Percentiles rank a stretch among this genome's conserved stretches.
Conservation (phyloP, 768 basidiomycete species). For the Russula ochroleuca region DNA sequence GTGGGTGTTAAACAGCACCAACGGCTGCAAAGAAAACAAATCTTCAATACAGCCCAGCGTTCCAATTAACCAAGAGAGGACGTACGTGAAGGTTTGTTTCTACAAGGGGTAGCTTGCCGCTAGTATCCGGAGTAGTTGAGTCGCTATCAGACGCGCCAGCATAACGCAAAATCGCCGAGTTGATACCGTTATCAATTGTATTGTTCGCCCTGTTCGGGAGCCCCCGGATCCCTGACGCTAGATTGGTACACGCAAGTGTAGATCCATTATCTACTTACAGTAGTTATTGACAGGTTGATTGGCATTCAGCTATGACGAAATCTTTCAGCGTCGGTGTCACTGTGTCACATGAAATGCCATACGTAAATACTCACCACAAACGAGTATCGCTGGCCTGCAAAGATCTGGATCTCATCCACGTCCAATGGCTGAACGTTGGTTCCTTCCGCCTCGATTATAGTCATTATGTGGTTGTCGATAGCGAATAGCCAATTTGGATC, state of each 20-base stretch:
- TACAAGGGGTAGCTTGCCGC: too few relatives aligned
- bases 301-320: not conserved
- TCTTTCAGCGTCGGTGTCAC: not conserved
- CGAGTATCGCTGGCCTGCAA: slow-evolving; percentile 31
- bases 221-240: not conserved
- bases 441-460: slow-evolving; percentile 28
- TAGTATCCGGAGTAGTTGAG: too few relatives aligned
- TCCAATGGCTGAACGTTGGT: slow-evolving; percentile 40
- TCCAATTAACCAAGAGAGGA: too few relatives aligned
- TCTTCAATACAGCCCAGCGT: too few relatives aligned
- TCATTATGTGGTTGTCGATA: slow-evolving; percentile 38
- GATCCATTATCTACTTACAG: not conserved
- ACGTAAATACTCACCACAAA: not conserved
- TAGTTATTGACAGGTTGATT: not conserved
- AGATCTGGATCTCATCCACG: slow-evolving; percentile 44
- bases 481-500: slow-evolving; percentile 41
- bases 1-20: too few relatives aligned
- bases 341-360: too few relatives aligned
- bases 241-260: too few relatives aligned
- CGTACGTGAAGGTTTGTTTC: too few relatives aligned
- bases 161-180: too few relatives aligned
- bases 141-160: too few relatives aligned
- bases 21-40: too few relatives aligned
- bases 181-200: too few relatives aligned
- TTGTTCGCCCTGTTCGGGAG: not conserved